Evolutionary conservation across 106 monocot species (phyloP), one percentile per base, ranked within the genome.

Genomic region (Apostasia shenzhenica): DNA sequence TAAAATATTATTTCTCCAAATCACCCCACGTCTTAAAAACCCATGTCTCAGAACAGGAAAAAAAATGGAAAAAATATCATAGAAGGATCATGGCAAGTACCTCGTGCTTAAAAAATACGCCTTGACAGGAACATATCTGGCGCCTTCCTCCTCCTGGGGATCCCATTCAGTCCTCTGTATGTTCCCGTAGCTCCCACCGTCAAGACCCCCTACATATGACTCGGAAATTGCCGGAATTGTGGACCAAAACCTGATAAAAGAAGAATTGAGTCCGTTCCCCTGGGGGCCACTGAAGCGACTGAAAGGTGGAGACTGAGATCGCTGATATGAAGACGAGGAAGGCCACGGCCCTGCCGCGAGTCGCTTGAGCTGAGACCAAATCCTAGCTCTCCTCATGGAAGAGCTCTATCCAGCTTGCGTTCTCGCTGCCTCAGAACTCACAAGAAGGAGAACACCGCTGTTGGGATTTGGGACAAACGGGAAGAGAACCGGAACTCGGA

Each of bases 51-150:
- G 26, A 26, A 26, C 26, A 26, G 26, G 26, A 26, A 26, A 26
- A 26, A 26, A 26, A 26, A 26, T 26, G 26, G 26, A 26, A 26
- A 26, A 26, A 26, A 26, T 26, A 26, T 26, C 26, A 26, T 26
- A 26, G 26, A 26, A 26, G 26, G 26, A 26, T 26, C 26, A 26
- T 26, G 26, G 26, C 26, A 58, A 1, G 14, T 64, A 86, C 85
- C 86, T 86, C 11, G 86, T 82, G 13, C 73, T 82, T 51, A 86
- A 69, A 67, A 82, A 82, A 61, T 79, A 86, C 1, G 82, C 86
- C 73, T 86, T 86, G 48, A 86, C 86, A 45, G 86, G 86, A 54
- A 86, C 70, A 67, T 73, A 82, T 70, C 73, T 76, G n/a, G 53
- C 57, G 9, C 63, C 73, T 50, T 82, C 86, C 8, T 76, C 79